phyloP scores from a whole-genome alignment of 2,329 filamentous ascomycete species.

The Talaromyces sp. region DNA sequence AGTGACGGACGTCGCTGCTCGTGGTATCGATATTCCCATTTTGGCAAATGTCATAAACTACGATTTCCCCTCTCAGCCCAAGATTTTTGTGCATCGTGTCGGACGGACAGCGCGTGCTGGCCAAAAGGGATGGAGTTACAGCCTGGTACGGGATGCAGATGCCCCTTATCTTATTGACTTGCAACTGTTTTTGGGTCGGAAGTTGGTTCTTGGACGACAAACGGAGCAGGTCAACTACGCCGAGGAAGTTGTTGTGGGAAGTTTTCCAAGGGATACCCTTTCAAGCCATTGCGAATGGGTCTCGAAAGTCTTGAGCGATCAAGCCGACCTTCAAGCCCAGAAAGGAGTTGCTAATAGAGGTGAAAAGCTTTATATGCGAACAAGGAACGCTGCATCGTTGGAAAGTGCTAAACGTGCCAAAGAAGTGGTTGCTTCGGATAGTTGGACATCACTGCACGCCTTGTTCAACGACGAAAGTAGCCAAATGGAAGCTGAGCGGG shows the following conservation, averaged over 20 bases:
- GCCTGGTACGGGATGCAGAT: slow-evolving; percentile 79
- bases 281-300: slow-evolving; percentile 77
- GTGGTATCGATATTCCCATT: slow-evolving; percentile 96
- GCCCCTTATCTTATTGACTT: slow-evolving; percentile 88
- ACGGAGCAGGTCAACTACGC: slow-evolving; percentile 62
- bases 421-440: slow-evolving; percentile 63
- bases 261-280: slow-evolving; percentile 65
- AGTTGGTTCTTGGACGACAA: slow-evolving; percentile 68
- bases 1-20: slow-evolving; percentile 91
- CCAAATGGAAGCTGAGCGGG: slow-evolving; percentile 63
- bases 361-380: slow-evolving; percentile 86
- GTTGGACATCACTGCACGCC: slow-evolving; percentile 69
- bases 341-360: slow-evolving; percentile 74
- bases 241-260: slow-evolving; percentile 76
- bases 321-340: slow-evolving; percentile 65
- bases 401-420: slow-evolving; percentile 87
- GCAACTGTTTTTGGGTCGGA: slow-evolving; percentile 87
- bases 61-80: slow-evolving; percentile 93
- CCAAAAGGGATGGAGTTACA: slow-evolving; percentile 90
- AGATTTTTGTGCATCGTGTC: slow-evolving; percentile 93
- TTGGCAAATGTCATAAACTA: slow-evolving; percentile 98
- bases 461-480: slow-evolving; percentile 66
- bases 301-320: slow-evolving; percentile 69
- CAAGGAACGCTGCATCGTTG: slow-evolving; percentile 79
- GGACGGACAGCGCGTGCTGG: slow-evolving; percentile 93